These are phyloP conservation scores for Fusarium camptoceras DNA, from an alignment of 2,329 filamentous ascomycete genomes.

Conservation along the genomic window DNA sequence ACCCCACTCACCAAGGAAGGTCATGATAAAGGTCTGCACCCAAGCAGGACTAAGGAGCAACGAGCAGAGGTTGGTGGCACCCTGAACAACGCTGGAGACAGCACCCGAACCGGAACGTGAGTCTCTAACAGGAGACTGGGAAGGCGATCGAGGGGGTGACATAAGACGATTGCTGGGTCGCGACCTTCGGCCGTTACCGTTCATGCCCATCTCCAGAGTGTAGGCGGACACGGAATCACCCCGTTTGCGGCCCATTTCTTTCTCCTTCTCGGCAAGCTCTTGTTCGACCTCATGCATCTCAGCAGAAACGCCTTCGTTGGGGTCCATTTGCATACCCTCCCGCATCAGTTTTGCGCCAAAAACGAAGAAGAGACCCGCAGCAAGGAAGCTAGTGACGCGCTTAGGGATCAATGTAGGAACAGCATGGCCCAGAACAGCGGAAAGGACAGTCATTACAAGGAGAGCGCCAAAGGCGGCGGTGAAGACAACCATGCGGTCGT, in stretches of 20 bases:
- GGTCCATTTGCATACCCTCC: conserved; percentile 89
- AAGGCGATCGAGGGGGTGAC: conserved; percentile 83
- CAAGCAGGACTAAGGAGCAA: conserved; percentile 93
- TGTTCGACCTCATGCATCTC: conserved; percentile 98
- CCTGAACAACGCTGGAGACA: conserved; percentile 61
- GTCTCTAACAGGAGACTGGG: conserved; percentile 76
- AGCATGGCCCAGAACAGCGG: conserved; percentile 90
- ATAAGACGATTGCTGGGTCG: conserved; percentile 80
- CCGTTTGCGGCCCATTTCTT: conserved; percentile 73
- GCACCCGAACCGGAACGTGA: conserved; percentile 60
- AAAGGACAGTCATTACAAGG: conserved; percentile 93
- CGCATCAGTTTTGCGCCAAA: conserved; percentile 87
- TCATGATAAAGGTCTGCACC: conserved; percentile 99
- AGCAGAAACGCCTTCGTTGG: conserved; percentile 90
- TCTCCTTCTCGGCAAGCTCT: conserved; percentile 94
- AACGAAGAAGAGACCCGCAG: conserved; percentile 85
- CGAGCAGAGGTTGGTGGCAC: conserved; percentile 86
- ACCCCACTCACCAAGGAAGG: conserved; percentile 97
- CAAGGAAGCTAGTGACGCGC: conserved; percentile 88
- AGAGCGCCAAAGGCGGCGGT: conserved; percentile 93
- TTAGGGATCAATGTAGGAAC: conserved; percentile 92
- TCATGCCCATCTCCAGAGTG: conserved; percentile 81
- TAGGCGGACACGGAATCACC: conserved; percentile 78
- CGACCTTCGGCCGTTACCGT: conserved; percentile 70
- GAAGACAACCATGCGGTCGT: conserved; percentile 92